These are phyloP conservation scores for Herpetospermum pedunculosum DNA, from an alignment of 306 rosid species.

Conservation along the genomic window DNA sequence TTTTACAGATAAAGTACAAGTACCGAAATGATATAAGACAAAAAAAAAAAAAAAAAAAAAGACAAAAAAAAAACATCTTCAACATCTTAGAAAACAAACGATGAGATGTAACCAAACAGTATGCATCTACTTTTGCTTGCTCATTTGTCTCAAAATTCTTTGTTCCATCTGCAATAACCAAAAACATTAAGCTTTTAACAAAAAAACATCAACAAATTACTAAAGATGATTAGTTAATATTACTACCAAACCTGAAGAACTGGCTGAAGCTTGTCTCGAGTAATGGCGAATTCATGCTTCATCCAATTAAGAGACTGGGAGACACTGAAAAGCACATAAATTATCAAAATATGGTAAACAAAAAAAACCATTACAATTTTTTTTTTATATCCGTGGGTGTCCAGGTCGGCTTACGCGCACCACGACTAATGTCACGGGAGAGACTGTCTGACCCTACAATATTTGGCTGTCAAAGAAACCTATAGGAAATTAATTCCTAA, in stretches of 20 bases:
- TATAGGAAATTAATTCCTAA: too few species aligned
- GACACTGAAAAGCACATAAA: constrained; percentile 27
- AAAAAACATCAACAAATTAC: not conserved
- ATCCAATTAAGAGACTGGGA: constrained; percentile 19
- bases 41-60: too few species aligned
- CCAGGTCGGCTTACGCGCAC: too few species aligned
- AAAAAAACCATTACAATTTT: too few species aligned
- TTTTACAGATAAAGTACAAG: too few species aligned
- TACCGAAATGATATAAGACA: too few species aligned
- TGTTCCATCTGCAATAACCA: constrained; percentile 33
- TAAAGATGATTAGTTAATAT: not conserved
- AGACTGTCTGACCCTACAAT: too few species aligned
- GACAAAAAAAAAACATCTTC: not conserved
- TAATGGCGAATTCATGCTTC: constrained; percentile 24
- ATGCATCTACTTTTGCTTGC: constrained; percentile 2
- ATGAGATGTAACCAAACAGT: not conserved
- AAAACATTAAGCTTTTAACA: not conserved
- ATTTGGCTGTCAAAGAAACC: too few species aligned
- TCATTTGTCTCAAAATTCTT: constrained; percentile 24
- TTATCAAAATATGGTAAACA: not conserved
- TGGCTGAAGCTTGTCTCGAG: constrained; percentile 30
- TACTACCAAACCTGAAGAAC: constrained; percentile 26
- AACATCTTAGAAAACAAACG: not conserved
- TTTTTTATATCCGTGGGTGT: too few species aligned
- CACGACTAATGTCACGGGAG: too few species aligned